A percentile compares a stretch with the other conserved stretches of the same genome.
These are phyloP conservation scores for Pisolithus thermaeus DNA, from an alignment of 1,284 basidiomycete species.

Conservation along the genomic window DNA sequence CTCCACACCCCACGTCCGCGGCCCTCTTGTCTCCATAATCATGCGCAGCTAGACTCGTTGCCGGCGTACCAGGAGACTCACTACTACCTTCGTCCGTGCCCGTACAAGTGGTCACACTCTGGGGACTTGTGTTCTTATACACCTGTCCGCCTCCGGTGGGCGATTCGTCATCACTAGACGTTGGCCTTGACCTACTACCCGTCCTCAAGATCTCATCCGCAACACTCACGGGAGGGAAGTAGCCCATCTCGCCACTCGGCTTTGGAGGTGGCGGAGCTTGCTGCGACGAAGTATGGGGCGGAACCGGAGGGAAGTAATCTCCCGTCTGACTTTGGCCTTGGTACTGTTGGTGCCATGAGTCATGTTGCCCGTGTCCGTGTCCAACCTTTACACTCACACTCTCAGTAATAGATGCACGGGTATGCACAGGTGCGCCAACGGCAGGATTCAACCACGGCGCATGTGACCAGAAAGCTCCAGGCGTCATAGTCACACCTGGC, in stretches of 20 bases:
- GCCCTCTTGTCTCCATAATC: constrained; percentile 10
- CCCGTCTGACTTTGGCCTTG: constrained; percentile 8
- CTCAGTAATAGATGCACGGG: constrained; percentile 1
- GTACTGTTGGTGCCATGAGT: background rate
- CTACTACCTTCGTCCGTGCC: background rate
- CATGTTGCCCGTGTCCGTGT: constrained; percentile 11
- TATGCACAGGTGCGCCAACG: constrained; percentile 59
- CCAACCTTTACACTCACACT: constrained; percentile 4
- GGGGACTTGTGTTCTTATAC: constrained; percentile 6
- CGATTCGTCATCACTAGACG: constrained; percentile 5
- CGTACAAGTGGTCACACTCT: background rate
- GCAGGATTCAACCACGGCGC: constrained; percentile 56
- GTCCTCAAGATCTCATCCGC: constrained; percentile 39
- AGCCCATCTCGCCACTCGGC: constrained; percentile 26
- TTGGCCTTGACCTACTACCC: constrained; percentile 8
- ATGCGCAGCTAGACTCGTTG: constrained; percentile 7
- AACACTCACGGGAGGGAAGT: constrained; percentile 38
- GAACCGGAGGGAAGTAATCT: constrained; percentile 42
- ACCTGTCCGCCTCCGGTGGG: background rate
- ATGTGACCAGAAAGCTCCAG: constrained; percentile 62
- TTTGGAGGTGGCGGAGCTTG: background rate
- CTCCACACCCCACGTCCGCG: constrained; percentile 5
- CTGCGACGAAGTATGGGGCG: background rate
- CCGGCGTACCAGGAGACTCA: constrained; percentile 1
- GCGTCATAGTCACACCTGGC: constrained; percentile 64